Conservation (phyloP, 2,329 filamentous ascomycete species). For the Aureobasidium sp. region DNA sequence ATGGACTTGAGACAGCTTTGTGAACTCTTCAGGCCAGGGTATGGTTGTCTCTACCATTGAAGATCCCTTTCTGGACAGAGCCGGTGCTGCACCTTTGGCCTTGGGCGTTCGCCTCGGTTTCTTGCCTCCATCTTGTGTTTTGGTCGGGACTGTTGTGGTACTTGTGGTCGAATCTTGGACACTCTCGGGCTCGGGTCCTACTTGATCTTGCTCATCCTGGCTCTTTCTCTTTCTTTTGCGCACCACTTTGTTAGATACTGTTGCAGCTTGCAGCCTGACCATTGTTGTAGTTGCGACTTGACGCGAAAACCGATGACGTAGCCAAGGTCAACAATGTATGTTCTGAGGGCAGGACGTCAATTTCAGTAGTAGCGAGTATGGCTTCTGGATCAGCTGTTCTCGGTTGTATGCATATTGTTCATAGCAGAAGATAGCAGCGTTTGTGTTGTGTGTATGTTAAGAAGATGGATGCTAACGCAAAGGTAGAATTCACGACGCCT, state of each 20-base stretch:
- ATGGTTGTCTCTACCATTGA: conserved; percentile 46
- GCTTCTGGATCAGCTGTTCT: not conserved
- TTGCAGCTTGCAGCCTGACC: conserved; percentile 41
- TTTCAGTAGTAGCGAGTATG: not conserved
- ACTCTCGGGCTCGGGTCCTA: conserved; percentile 14
- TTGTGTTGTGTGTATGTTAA: not conserved
- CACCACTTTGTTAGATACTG: conserved; percentile 38
- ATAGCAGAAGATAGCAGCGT: not conserved
- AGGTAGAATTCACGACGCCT: not conserved
- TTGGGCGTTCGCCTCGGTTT: conserved; percentile 40
- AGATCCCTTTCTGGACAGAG: conserved; percentile 33
- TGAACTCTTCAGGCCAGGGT: conserved; percentile 70
- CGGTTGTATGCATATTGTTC: not conserved
- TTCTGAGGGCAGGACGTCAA: not conserved
- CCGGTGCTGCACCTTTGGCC: conserved; percentile 20
- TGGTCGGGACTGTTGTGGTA: conserved; percentile 44
- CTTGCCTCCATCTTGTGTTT: conserved; percentile 48
- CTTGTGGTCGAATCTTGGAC: conserved; percentile 16
- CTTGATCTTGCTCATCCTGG: conserved; percentile 10
- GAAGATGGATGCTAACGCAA: not conserved
- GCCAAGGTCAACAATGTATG: not conserved
- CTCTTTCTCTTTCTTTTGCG: conserved; percentile 34
- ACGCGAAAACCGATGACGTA: conserved; percentile 4
- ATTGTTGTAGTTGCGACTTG: conserved; percentile 21
- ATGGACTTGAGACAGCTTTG: conserved; percentile 65